These are phyloP conservation scores for Puya raimondii DNA, from an alignment of 176 grass and related monocot genomes.

Conservation along the genomic window DNA sequence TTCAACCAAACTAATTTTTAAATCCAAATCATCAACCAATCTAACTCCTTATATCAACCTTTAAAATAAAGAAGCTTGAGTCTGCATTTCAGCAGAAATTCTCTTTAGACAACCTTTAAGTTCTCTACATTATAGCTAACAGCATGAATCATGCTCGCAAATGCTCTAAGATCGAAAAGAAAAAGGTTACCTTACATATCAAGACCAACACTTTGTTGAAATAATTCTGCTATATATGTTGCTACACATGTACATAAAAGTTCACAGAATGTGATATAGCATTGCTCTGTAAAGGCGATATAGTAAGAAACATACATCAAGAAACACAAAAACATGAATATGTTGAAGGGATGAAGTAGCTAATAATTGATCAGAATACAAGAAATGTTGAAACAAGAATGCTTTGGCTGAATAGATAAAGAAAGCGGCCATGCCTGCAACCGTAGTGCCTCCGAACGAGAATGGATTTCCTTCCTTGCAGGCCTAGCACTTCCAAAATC, in stretches of 20 bases:
- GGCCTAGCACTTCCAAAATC: constrained; percentile 89
- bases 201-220: too few species aligned
- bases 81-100: too few species aligned
- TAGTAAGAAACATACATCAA: background rate
- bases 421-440: constrained; percentile 42
- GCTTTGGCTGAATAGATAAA: background rate
- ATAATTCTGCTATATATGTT: too few species aligned
- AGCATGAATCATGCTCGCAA: too few species aligned
- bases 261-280: background rate
- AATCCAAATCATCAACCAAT: too few species aligned
- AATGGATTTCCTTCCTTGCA: constrained; percentile 73
- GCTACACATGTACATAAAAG: background rate
- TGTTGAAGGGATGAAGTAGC: background rate
- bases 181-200: too few species aligned
- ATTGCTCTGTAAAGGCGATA: background rate
- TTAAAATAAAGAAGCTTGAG: too few species aligned
- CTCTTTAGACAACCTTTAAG: too few species aligned
- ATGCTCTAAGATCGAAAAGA: too few species aligned
- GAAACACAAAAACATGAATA: background rate
- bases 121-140: too few species aligned
- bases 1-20: too few species aligned
- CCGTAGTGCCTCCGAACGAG: constrained; percentile 71
- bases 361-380: background rate
- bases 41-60: too few species aligned
- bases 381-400: background rate